phyloP scores from a whole-genome alignment of 176 grass and related monocot species.

The Phoenix roebelenii region DNA sequence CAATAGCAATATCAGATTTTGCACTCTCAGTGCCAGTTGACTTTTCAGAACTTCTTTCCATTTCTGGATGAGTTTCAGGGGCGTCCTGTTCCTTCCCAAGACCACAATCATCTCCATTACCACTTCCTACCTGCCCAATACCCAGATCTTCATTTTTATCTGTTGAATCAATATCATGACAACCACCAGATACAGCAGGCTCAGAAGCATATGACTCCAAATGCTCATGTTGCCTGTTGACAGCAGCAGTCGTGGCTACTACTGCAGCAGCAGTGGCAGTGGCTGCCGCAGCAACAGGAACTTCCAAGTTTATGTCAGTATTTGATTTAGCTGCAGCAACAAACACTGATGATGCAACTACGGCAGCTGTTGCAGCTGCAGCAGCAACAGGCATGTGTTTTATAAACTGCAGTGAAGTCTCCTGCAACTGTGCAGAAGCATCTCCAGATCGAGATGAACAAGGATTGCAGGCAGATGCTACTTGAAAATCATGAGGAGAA shows the following conservation, averaged over 20 bases:
- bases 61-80: conserved; percentile 41
- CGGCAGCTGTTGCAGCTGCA: conserved; percentile 94
- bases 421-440: conserved; percentile 5
- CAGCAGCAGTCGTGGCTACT: conserved; percentile 81
- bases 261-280: conserved; percentile 90
- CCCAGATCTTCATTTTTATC: conserved; percentile 27
- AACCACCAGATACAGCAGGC: conserved; percentile 38
- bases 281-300: conserved; percentile 78
- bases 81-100: conserved; percentile 34
- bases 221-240: conserved; percentile 43
- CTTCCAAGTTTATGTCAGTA: conserved; percentile 61
- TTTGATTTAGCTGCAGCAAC: conserved; percentile 80
- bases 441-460: conserved; percentile 7
- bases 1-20: conserved; percentile 72
- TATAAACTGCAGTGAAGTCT: conserved; percentile 11
- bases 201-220: conserved; percentile 36
- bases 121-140: conserved; percentile 35
- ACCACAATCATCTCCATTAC: conserved; percentile 37
- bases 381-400: conserved; percentile 75
- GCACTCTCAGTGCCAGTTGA: conserved; percentile 70
- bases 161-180: conserved; percentile 30
- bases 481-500: conserved; percentile 14
- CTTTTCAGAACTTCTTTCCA: conserved; percentile 65
- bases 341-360: conserved; percentile 95
- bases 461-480: background rate